These are phyloP conservation scores for Eucalyptus melliodora DNA, from an alignment of 345 rosid species.

Conservation along the genomic window DNA sequence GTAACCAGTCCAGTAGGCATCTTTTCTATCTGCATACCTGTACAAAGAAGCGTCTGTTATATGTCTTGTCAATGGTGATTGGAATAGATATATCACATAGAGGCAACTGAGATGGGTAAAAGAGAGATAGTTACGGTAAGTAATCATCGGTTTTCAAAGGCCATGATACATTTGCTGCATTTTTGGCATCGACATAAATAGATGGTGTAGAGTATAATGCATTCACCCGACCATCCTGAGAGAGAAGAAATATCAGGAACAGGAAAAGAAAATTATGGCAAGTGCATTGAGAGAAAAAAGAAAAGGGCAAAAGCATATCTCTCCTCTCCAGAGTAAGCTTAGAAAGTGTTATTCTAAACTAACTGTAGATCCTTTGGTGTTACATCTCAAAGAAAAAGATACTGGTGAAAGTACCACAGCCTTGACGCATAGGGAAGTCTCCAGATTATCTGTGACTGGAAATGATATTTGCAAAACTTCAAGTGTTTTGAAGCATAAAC, in stretches of 20 bases:
- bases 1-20: conserved; percentile 88
- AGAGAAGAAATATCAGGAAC: background rate
- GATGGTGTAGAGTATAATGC: conserved; percentile 90
- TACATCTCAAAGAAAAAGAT: background rate
- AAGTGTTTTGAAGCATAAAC: background rate
- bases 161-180: conserved; percentile 57
- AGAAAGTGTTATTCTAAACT: background rate
- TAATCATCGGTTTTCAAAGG: conserved; percentile 74
- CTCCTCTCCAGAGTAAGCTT: background rate
- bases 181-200: conserved; percentile 59
- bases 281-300: background rate
- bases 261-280: background rate
- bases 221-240: conserved; percentile 70
- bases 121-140: conserved; percentile 52
- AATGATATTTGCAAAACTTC: background rate
- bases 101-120: background rate
- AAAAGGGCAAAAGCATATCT: background rate
- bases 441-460: background rate
- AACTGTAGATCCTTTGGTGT: background rate
- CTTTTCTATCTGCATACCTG: conserved; percentile 60
- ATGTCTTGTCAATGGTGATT: background rate
- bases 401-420: background rate
- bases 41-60: background rate
- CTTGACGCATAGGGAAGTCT: background rate
- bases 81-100: background rate